Conservation (phyloP, 305 asterid species). For the Fraxinus sp. region DNA sequence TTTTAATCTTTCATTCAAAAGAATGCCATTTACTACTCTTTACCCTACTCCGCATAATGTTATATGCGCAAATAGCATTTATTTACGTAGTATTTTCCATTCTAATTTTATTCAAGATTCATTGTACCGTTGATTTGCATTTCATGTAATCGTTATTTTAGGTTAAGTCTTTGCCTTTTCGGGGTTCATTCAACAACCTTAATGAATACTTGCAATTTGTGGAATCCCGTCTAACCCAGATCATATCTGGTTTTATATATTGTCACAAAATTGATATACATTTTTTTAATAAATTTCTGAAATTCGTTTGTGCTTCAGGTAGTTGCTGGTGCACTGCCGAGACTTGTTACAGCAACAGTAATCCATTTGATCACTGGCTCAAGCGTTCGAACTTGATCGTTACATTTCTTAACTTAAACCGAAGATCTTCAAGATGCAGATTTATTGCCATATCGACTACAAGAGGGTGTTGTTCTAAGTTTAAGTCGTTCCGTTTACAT, state of each 20-base stretch:
- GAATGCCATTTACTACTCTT: background rate
- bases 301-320: slow-evolving; percentile 47
- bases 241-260: background rate
- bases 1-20: too few species aligned
- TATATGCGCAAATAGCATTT: background rate
- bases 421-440: background rate
- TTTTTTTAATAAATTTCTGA: background rate
- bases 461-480: background rate
- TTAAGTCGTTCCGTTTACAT: background rate
- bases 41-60: background rate
- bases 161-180: background rate
- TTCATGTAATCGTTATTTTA: background rate
- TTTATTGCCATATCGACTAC: background rate
- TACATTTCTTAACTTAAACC: background rate
- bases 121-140: background rate
- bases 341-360: slow-evolving; percentile 47
- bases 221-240: background rate
- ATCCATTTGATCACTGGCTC: slow-evolving; percentile 42
- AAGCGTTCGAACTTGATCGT: slow-evolving; percentile 29
- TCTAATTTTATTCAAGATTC: background rate
- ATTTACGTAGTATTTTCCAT: background rate
- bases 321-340: slow-evolving; percentile 72
- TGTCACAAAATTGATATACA: background rate
- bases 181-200: background rate
- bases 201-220: background rate